phyloP scores from a whole-genome alignment of 1,284 basidiomycete genomes.

The Cronartium quercuum region DNA sequence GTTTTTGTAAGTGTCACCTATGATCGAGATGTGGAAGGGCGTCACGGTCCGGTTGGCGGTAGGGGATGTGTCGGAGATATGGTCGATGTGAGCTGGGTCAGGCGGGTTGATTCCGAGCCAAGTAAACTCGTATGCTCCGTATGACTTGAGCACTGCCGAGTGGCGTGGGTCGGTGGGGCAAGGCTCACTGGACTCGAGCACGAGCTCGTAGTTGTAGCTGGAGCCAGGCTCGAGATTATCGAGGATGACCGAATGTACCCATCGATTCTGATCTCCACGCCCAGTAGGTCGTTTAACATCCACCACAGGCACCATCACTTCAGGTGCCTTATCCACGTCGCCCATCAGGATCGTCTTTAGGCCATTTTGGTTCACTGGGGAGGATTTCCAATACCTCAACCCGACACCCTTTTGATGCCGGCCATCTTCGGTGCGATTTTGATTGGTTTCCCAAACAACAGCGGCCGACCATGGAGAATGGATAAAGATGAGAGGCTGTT shows the following conservation, averaged over 20 bases:
- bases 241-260: conserved; percentile 40
- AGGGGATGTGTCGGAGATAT: conserved; percentile 19
- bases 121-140: conserved; percentile 25
- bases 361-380: not conserved
- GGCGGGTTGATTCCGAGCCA: conserved; percentile 40
- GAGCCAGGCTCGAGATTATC: conserved; percentile 11
- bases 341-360: conserved; percentile 8
- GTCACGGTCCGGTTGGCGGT: conserved; percentile 12
- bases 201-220: conserved; percentile 41
- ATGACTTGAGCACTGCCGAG: conserved; percentile 8
- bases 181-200: conserved; percentile 1
- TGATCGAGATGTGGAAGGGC: conserved; percentile 41
- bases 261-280: conserved; percentile 25
- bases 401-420: conserved; percentile 11
- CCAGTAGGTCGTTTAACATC: conserved; percentile 18
- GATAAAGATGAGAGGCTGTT: conserved; percentile 44
- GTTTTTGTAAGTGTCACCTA: conserved; percentile 45
- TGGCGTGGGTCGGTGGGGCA: not conserved
- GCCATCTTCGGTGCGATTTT: conserved; percentile 17
- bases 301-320: conserved; percentile 8
- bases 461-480: conserved; percentile 39
- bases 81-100: not conserved
- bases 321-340: not conserved
- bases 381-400: conserved; percentile 34
- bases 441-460: conserved; percentile 44